Evolutionary conservation across 176 grass and related monocot species (phyloP), one percentile per base, ranked within the genome.

Genomic region (Musa itinerans): DNA sequence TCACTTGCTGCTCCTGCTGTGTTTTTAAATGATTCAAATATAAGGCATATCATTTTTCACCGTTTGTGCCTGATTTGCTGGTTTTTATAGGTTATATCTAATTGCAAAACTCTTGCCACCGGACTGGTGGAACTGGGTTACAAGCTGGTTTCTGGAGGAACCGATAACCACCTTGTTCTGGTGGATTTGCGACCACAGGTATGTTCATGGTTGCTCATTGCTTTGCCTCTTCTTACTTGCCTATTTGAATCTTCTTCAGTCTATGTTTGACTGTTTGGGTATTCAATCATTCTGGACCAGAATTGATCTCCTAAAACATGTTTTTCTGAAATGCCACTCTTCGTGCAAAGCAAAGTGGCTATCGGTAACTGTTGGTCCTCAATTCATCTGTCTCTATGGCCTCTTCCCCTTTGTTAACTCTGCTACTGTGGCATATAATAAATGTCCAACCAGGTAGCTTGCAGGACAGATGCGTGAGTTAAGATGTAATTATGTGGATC

Each of bases 121-220:
- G 59, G 53, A 58, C 23, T 74, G 72, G 58, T 34, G 34, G 53
- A 59, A 74, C 58, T 74, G 13, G 72, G 53, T 20, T 74, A 74
- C 54, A 74, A 74, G 53, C 72, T 74, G 17, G 72, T 74, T 74
- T 74, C 72, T 34, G 72, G 53, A 17, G 72, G 72, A 74, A 74
- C 25, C 10, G 25, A 74, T 74, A 74, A 74, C 25, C 72, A 74
- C 53, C 72, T 74, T 74, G 72, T 74, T 59, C 72, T 74, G 22
- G 12, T 74, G 54, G 72, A 74, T 58, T n/a, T 74, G 53, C 57
- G 72, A 29, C 72, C 72, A 74, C 54, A 43, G 54, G 72, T 74
- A 10, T 3, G 14, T n/a, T 74, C 16, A 58, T 74, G 12, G 19
- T 43, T 15, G 11, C 21, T 74, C 15, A 0, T 19, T 26, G 7